A percentile compares a stretch with the other conserved stretches of the same genome.
These are phyloP conservation scores for Arthrobotrys pseudoclavata DNA, from an alignment of 2,329 filamentous ascomycete species.

Conservation along the genomic window DNA sequence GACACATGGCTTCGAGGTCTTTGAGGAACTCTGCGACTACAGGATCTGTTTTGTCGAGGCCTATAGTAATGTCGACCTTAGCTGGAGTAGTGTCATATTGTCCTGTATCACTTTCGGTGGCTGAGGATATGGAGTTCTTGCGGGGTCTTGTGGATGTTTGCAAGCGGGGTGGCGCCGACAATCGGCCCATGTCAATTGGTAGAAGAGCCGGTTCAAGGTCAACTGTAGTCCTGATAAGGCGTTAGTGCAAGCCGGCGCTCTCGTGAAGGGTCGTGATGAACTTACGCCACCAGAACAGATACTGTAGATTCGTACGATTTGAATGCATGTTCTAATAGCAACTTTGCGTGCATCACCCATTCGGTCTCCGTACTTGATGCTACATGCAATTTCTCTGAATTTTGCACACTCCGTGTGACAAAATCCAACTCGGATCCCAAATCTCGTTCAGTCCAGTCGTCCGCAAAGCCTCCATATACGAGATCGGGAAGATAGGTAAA, in stretches of 20 bases:
- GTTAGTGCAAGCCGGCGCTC: neutral
- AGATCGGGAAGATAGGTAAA: slow-evolving; percentile 57
- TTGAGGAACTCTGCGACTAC: slow-evolving; percentile 50
- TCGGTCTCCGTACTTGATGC: slow-evolving; percentile 55
- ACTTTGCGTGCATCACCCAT: slow-evolving; percentile 58
- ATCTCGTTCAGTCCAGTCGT: slow-evolving; percentile 58
- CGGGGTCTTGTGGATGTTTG: slow-evolving; percentile 55
- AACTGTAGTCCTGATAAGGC: slow-evolving; percentile 37
- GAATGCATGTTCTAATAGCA: slow-evolving; percentile 51
- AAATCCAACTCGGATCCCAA: slow-evolving; percentile 49
- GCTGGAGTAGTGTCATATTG: slow-evolving; percentile 56
- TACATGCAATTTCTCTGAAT: slow-evolving; percentile 55
- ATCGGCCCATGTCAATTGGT: slow-evolving; percentile 54
- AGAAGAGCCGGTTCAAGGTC: slow-evolving; percentile 54
- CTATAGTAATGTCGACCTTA: slow-evolving; percentile 55
- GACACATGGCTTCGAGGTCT: slow-evolving; percentile 52
- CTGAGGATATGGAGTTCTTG: slow-evolving; percentile 52
- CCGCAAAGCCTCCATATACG: slow-evolving; percentile 57
- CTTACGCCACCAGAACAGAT: slow-evolving; percentile 54
- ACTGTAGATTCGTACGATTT: slow-evolving; percentile 52
- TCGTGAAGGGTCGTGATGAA: neutral
- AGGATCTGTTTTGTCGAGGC: slow-evolving; percentile 55
- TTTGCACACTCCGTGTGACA: slow-evolving; percentile 52
- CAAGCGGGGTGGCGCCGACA: slow-evolving; percentile 50
- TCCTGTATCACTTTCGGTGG: slow-evolving; percentile 52